Conservation (phyloP, 495 filamentous ascomycete species). For the Neurospora sp. region DNA sequence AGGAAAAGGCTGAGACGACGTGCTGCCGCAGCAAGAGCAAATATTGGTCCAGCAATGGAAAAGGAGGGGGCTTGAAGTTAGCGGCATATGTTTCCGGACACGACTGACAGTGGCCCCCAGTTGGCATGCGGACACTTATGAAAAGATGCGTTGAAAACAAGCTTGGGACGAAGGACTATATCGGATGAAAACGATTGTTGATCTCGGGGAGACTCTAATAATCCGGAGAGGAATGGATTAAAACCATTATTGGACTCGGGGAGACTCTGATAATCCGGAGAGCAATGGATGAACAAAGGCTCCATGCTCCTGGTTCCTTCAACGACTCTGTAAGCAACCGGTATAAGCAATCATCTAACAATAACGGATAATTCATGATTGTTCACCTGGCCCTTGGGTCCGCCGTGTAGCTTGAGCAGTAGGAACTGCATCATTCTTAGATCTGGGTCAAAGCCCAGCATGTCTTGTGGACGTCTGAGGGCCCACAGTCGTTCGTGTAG, state of each 20-base stretch:
- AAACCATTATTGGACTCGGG: background rate
- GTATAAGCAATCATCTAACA: background rate
- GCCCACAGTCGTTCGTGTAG: background rate
- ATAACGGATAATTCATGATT: background rate
- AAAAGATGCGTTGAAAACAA: background rate
- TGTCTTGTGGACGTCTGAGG: background rate
- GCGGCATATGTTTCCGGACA: background rate
- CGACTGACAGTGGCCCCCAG: background rate
- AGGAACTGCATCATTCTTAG: background rate
- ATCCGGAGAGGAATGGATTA: background rate
- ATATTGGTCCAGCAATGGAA: background rate
- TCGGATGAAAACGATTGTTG: background rate
- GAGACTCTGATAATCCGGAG: background rate
- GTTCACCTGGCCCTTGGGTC: background rate
- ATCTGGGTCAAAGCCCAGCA: background rate
- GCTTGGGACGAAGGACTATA: background rate
- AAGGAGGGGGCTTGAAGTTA: background rate
- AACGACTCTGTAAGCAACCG: background rate
- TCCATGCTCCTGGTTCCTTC: background rate
- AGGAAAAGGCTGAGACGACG: background rate
- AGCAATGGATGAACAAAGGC: background rate
- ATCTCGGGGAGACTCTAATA: background rate
- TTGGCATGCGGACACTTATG: background rate
- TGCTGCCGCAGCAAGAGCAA: background rate
- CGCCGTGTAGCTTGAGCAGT: background rate